These are phyloP conservation scores for Flaveria sonorensis DNA, from an alignment of 129 eudicot genomes.

Conservation along the genomic window DNA sequence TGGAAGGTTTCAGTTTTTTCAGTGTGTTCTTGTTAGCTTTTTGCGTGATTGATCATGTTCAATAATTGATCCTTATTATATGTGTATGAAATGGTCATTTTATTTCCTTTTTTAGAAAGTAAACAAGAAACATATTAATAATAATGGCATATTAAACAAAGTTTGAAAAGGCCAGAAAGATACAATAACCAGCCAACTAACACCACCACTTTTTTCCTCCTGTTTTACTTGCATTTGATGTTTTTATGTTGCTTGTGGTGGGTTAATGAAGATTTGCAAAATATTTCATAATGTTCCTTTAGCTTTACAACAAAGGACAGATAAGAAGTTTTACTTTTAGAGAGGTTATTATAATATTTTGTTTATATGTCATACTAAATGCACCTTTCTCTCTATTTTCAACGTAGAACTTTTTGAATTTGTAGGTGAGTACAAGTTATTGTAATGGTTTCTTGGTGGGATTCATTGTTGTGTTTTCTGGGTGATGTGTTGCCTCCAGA, in stretches of 20 bases:
- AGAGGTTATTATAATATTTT: neutral
- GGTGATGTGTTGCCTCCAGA: too few species aligned
- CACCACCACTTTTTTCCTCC: neutral
- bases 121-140: neutral
- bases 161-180: neutral
- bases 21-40: slow-evolving; percentile 7
- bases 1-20: neutral
- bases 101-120: neutral
- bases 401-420: too few species aligned
- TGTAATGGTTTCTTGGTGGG: too few species aligned
- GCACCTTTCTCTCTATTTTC: too few species aligned
- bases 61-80: slow-evolving; percentile 9
- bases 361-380: neutral
- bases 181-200: neutral
- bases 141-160: neutral
- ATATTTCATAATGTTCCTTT: neutral
- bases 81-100: neutral
- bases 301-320: neutral
- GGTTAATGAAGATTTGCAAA: neutral
- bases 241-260: neutral
- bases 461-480: too few species aligned
- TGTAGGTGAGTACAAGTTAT: too few species aligned
- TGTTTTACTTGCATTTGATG: slow-evolving; percentile 16
- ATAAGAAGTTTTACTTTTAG: neutral
- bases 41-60: slow-evolving; percentile 22